Conservation (phyloP, 768 basidiomycete genomes). For the Zangia roseola region DNA sequence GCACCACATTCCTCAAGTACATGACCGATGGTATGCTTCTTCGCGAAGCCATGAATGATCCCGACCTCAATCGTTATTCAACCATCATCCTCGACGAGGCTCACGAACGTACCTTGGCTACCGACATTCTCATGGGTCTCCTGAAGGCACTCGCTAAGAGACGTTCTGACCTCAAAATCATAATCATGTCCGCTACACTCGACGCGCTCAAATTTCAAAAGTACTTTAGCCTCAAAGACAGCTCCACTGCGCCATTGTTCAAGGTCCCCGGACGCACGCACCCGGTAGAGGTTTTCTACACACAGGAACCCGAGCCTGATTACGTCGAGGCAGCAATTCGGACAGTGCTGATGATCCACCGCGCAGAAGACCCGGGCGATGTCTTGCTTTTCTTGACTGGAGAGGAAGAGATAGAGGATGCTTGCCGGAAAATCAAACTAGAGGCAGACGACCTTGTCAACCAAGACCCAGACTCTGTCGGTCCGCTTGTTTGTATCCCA, state of each 20-base stretch:
- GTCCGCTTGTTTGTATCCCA: constrained; percentile 87
- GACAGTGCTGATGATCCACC: constrained; percentile 95
- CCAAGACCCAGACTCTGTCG: constrained; percentile 70
- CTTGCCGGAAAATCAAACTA: constrained; percentile 87
- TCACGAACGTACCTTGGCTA: constrained; percentile 96
- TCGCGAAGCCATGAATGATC: constrained; percentile 98
- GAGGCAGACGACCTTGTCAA: constrained; percentile 85
- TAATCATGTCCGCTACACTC: constrained; percentile 97
- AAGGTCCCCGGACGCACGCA: constrained; percentile 93
- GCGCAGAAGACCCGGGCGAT: constrained; percentile 92
- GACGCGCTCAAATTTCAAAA: constrained; percentile 96
- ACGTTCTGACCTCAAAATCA: constrained; percentile 90
- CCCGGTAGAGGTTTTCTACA: constrained; percentile 95
- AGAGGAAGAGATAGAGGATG: constrained; percentile 97
- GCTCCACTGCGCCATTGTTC: constrained; percentile 67
- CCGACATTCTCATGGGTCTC: constrained; percentile 98
- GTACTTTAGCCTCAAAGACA: constrained; percentile 66
- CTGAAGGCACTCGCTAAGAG: constrained; percentile 81
- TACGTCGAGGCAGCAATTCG: constrained; percentile 97
- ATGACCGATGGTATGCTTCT: constrained; percentile 99
- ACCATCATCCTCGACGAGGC: constrained; percentile 99
- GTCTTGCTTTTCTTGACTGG: constrained; percentile 94
- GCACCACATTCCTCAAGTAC: constrained; percentile 93
- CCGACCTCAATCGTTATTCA: constrained; percentile 82
- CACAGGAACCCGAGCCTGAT: constrained; percentile 89